Evolutionary conservation across 805 yeast species (phyloP).

Genomic region (Groenewaldozyma salmanticensis): DNA sequence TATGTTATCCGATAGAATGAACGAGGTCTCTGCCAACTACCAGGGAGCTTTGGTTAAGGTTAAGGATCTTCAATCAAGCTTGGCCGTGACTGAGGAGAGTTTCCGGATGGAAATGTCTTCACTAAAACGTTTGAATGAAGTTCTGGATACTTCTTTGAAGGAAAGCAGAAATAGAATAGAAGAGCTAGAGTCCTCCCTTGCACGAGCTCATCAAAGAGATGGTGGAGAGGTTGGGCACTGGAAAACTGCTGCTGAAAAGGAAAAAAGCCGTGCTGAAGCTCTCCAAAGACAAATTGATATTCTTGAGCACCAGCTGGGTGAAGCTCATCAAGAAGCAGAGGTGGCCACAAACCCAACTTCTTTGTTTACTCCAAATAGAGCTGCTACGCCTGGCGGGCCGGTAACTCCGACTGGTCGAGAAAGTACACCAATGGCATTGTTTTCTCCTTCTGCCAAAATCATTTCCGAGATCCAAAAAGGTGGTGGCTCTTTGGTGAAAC

Average conservation of each 20-base stretch:
- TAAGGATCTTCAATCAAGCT: conserved; percentile 38
- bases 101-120: conserved; percentile 48
- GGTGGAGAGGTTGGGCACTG: conserved; percentile 23
- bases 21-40: conserved; percentile 30
- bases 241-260: conserved; percentile 30
- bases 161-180: conserved; percentile 44
- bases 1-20: conserved; percentile 28
- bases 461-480: conserved; percentile 39
- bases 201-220: conserved; percentile 33
- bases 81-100: conserved; percentile 36
- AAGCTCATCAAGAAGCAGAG: conserved; percentile 6
- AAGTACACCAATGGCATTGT: conserved; percentile 14
- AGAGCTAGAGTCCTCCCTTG: conserved; percentile 42
- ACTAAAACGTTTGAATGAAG: conserved; percentile 50
- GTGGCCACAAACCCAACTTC: conserved; percentile 12
- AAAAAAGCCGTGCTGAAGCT: conserved; percentile 28
- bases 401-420: conserved; percentile 10
- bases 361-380: conserved; percentile 15
- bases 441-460: conserved; percentile 52
- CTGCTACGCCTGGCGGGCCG: conserved; percentile 10
- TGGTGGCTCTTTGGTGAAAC: conserved; percentile 51
- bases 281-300: conserved; percentile 33
- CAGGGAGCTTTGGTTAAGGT: conserved; percentile 37
- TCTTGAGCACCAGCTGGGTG: conserved; percentile 30
- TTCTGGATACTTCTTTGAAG: conserved; percentile 44